Conservation (phyloP, 371 early-diverging fungal species). For the Zopfochytrium polystomum region DNA sequence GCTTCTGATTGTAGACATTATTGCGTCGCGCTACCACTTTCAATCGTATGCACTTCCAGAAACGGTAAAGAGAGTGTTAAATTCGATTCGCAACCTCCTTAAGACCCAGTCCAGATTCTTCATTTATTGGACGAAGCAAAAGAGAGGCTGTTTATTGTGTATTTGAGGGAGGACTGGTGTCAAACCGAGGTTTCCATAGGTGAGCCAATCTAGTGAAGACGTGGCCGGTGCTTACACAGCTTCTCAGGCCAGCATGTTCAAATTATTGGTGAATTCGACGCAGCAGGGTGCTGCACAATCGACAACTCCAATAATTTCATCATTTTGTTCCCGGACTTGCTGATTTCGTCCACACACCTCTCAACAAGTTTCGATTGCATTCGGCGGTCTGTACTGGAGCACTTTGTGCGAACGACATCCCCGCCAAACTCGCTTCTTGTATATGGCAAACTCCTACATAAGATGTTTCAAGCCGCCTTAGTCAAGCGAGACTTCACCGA, state of each 20-base stretch:
- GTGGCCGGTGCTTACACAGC: conserved; percentile 3
- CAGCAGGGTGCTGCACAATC: conserved; percentile 3
- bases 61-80: conserved; percentile 3
- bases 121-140: conserved; percentile 28
- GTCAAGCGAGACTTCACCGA: conserved; percentile 54
- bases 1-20: too few relatives aligned
- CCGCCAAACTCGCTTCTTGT: conserved; percentile 61
- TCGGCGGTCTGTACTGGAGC: conserved; percentile 71
- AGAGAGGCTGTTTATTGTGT: conserved; percentile 7
- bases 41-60: not conserved
- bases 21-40: too few relatives aligned
- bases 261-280: conserved; percentile 16
- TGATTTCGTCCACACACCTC: conserved; percentile 73
- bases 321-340: conserved; percentile 75
- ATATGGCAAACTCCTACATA: conserved; percentile 79
- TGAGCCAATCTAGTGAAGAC: not conserved
- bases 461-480: conserved; percentile 67
- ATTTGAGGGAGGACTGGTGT: conserved; percentile 36
- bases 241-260: conserved; percentile 29
- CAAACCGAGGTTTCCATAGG: conserved; percentile 15
- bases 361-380: conserved; percentile 72
- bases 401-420: conserved; percentile 51
- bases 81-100: not conserved
- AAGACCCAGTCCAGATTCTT: conserved; percentile 13
- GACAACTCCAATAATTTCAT: conserved; percentile 36